A percentile compares a stretch with the other conserved stretches of the same genome.
Conservation (phyloP, 441 rosid species). For the Raphanus hybrid region DNA sequence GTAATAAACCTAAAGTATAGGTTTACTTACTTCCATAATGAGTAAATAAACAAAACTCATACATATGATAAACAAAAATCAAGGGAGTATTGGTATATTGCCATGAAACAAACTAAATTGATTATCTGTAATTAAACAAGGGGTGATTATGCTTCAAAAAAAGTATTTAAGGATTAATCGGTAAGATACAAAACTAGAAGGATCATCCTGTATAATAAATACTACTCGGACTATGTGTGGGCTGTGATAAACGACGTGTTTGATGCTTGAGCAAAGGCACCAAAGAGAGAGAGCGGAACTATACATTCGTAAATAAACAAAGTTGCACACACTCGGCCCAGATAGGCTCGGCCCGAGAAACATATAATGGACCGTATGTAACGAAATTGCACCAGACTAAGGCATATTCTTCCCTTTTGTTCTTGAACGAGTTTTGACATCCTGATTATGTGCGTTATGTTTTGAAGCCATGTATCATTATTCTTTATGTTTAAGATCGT, state of each 20-base stretch:
- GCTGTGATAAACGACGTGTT: conserved; percentile 7
- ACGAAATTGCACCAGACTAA: neutral
- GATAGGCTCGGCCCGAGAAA: neutral
- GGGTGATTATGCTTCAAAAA: neutral
- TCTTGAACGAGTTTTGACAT: neutral
- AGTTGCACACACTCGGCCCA: conserved; percentile 18
- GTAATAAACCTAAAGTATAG: neutral
- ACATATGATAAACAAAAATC: neutral
- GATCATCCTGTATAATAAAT: neutral
- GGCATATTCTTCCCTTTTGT: neutral
- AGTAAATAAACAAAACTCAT: neutral
- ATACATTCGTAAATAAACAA: neutral
- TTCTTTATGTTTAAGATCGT: neutral
- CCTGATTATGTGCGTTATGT: neutral
- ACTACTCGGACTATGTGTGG: neutral
- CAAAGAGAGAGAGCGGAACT: neutral
- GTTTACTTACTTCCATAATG: neutral
- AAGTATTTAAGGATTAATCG: neutral
- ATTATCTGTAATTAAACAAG: neutral
- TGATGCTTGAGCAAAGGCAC: neutral
- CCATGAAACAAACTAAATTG: neutral
- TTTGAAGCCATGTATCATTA: neutral
- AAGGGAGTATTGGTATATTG: neutral
- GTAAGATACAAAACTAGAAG: neutral
- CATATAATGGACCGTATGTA: neutral